Evolutionary conservation across 495 filamentous ascomycete species (phyloP), one percentile per base, ranked within the genome.

Genomic region (Hyaloscypha variabilis): DNA sequence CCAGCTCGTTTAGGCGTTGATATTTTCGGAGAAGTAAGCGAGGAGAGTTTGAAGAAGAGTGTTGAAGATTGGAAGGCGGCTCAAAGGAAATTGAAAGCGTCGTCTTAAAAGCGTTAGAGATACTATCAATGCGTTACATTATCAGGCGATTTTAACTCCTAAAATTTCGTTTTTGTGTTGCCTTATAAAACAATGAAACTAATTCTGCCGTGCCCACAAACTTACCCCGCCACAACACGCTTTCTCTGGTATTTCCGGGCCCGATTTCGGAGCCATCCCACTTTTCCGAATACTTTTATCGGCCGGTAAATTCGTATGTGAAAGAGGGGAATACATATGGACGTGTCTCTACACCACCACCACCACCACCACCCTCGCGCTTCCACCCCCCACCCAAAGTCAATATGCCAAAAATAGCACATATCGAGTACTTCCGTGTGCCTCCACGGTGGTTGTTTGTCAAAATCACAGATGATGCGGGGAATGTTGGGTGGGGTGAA

Each of bases 371-470:
- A 34, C 6, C 31, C 30, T 13, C 31, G 13, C 31, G 31, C n/a
- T n/a, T n/a, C n/a, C n/a, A n/a, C n/a, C n/a, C 31, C 13, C 31
- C 5, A 36, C 13, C 26, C n/a, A 10, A 13, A 46, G 39, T 17
- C 62, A 67, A 59, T 24, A 92, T 91, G 89, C 81, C 79, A 8
- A 89, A 85, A 73, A 91, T 92, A 68, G 80, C 81, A 60, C 81
- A 74, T 51, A 88, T 92, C 54, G 90, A 91, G 71, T 91, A 91
- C 73, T 92, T 92, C 73, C 85, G 90, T 24, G 85, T 92, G 39
- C 82, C 87, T 2, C 90, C 90, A 28, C 79, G 90, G 42, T 94
- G 91, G 90, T 82, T 93, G 11, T 93, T 94, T 66, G 91, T 93
- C 68, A 92, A 92, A 70, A 81, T 93, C 64, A 83, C 81, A 23